These are phyloP conservation scores for Ustilago crameri DNA, from an alignment of 1,284 basidiomycete genomes.

Conservation along the genomic window DNA sequence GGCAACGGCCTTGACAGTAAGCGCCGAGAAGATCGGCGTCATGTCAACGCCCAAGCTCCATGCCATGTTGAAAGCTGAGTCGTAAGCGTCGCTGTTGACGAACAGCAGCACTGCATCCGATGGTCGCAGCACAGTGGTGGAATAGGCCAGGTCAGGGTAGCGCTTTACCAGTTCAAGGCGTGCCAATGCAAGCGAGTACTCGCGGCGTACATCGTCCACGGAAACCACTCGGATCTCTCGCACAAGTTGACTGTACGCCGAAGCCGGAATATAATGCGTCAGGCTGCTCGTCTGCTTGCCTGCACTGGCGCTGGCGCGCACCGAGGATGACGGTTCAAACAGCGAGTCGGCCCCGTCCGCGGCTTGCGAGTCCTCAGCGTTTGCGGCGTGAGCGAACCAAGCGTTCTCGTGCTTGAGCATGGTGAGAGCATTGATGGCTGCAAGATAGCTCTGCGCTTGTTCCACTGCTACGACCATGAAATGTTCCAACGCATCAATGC, in stretches of 20 bases:
- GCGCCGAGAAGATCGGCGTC: slow-evolving; percentile 81
- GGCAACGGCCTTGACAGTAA: slow-evolving; percentile 80
- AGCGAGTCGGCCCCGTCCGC: slow-evolving; percentile 27
- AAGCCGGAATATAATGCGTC: slow-evolving; percentile 81
- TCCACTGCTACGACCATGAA: slow-evolving; percentile 73
- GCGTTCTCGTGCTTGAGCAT: slow-evolving; percentile 83
- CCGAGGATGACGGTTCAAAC: slow-evolving; percentile 18
- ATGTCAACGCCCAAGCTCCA: slow-evolving; percentile 83
- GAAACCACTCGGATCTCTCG: slow-evolving; percentile 80
- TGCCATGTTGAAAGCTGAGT: slow-evolving; percentile 81
- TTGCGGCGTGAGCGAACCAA: slow-evolving; percentile 76
- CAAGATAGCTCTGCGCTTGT: slow-evolving; percentile 82
- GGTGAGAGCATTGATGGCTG: slow-evolving; percentile 88
- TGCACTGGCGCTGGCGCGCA: slow-evolving; percentile 10
- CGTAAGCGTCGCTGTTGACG: slow-evolving; percentile 82
- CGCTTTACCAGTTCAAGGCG: slow-evolving; percentile 79
- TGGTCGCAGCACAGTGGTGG: slow-evolving; percentile 48
- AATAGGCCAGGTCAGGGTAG: slow-evolving; percentile 72
- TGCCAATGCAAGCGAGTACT: slow-evolving; percentile 82
- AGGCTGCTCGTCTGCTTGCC: slow-evolving; percentile 72
- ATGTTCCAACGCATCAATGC: slow-evolving; percentile 35
- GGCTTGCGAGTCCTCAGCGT: slow-evolving; percentile 20
- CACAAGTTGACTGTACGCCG: slow-evolving; percentile 71
- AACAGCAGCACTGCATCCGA: slow-evolving; percentile 80
- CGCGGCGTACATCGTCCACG: slow-evolving; percentile 83